phyloP scores from a whole-genome alignment of 2,329 filamentous ascomycete species.

The Aureobasidium sp. region DNA sequence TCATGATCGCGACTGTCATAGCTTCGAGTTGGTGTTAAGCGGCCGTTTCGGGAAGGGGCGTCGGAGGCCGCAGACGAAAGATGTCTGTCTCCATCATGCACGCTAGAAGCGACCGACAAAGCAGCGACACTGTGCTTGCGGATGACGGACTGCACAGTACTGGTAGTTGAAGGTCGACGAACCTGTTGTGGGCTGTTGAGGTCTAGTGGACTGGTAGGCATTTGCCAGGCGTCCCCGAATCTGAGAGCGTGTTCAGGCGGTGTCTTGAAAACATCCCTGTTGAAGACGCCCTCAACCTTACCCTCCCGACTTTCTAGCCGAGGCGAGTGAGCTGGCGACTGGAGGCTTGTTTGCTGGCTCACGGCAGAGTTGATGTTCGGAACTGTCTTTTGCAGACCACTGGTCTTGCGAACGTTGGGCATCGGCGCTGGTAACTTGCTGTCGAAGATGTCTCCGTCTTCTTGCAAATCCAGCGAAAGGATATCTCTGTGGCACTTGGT shows the following conservation, averaged over 20 bases:
- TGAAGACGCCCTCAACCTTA: neutral
- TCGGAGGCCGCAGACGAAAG: conserved; percentile 18
- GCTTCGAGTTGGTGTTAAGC: conserved; percentile 15
- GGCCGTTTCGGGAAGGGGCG: conserved; percentile 10
- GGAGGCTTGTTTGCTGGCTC: neutral
- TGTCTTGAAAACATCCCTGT: conserved; percentile 35
- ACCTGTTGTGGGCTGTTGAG: conserved; percentile 22
- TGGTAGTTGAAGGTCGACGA: conserved; percentile 27
- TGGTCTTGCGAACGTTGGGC: neutral
- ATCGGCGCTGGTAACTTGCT: conserved; percentile 6
- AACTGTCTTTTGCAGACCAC: conserved; percentile 9
- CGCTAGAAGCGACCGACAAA: conserved; percentile 17
- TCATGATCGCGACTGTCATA: conserved; percentile 17
- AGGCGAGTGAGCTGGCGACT: neutral
- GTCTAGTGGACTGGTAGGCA: conserved; percentile 25
- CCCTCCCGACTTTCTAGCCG: conserved; percentile 14
- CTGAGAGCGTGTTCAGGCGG: conserved; percentile 32
- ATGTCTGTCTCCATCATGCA: conserved; percentile 17
- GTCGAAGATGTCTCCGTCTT: conserved; percentile 45
- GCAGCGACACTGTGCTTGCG: conserved; percentile 7
- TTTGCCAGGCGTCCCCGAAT: conserved; percentile 20
- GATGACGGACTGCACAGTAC: conserved; percentile 14
- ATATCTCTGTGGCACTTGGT: conserved; percentile 87
- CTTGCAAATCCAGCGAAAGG: conserved; percentile 72
- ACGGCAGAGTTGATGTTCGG: neutral